Evolutionary conservation across 2,329 filamentous ascomycete species (phyloP).

Genomic region (Aureobasidium pullulans): DNA sequence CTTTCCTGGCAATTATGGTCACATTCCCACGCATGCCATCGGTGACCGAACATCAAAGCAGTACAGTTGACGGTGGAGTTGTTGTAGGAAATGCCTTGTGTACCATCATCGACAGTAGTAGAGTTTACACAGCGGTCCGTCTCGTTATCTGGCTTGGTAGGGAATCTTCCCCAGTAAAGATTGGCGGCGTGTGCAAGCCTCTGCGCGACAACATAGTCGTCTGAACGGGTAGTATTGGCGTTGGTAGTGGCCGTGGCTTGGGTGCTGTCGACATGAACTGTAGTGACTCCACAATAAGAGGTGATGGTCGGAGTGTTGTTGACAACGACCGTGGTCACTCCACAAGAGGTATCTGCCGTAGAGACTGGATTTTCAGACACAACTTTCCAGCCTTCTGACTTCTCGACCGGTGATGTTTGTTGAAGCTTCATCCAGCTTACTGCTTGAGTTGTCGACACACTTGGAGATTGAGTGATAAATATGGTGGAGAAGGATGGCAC

Average conservation of each 20-base stretch:
- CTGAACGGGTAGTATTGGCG: background rate
- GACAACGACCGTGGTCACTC: too few species aligned
- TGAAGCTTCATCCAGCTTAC: too few species aligned
- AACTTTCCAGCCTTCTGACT: too few species aligned
- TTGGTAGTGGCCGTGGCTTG: background rate
- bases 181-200: background rate
- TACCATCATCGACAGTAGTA: background rate
- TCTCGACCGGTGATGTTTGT: too few species aligned
- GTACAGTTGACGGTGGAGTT: background rate
- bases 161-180: background rate
- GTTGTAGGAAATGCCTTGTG: background rate
- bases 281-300: background rate
- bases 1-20: background rate
- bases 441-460: too few species aligned
- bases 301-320: too few species aligned
- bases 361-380: too few species aligned
- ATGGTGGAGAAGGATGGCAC: too few species aligned
- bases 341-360: too few species aligned
- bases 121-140: background rate
- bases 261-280: background rate
- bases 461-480: too few species aligned
- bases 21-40: background rate
- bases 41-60: background rate
- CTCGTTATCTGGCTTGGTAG: background rate
- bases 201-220: background rate